Evolutionary conservation across 1,284 basidiomycete genomes (phyloP).

Genomic region (Kalmanozyma brasiliensis): DNA sequence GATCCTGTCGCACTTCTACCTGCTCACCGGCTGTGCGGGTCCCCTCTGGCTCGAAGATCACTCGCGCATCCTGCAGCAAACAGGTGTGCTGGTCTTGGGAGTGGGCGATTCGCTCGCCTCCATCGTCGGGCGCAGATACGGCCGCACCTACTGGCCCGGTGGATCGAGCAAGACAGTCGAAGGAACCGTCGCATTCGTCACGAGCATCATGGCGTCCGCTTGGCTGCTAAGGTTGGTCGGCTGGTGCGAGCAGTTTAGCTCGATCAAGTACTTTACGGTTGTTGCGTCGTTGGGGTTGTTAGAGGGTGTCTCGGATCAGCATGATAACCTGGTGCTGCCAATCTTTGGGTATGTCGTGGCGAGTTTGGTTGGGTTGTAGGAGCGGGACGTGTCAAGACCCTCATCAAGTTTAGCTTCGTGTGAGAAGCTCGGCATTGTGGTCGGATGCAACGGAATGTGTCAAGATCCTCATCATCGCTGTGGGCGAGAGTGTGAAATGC

Average conservation of each 20-base stretch:
- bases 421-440: too few species aligned
- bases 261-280: slow-evolving; percentile 40
- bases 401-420: neutral
- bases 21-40: slow-evolving; percentile 92
- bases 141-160: slow-evolving; percentile 81
- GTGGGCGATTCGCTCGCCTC: slow-evolving; percentile 95
- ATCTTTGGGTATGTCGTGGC: slow-evolving; percentile 58
- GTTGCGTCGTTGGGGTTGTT: slow-evolving; percentile 51
- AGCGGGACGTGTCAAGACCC: slow-evolving; percentile 1
- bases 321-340: slow-evolving; percentile 66
- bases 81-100: slow-evolving; percentile 89
- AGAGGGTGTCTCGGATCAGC: slow-evolving; percentile 65
- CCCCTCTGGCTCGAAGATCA: slow-evolving; percentile 89
- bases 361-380: slow-evolving; percentile 40
- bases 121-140: slow-evolving; percentile 85
- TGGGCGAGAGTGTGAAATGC: too few species aligned
- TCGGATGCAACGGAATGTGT: too few species aligned
- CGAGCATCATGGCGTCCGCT: slow-evolving; percentile 78
- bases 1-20: slow-evolving; percentile 95
- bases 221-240: slow-evolving; percentile 79
- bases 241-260: slow-evolving; percentile 47
- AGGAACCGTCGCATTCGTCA: slow-evolving; percentile 83
- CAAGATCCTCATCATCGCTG: too few species aligned
- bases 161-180: slow-evolving; percentile 88
- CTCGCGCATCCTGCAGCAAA: slow-evolving; percentile 73